Evolutionary conservation across 306 rosid genomes (phyloP).

Genomic region (Prunus dulcis): DNA sequence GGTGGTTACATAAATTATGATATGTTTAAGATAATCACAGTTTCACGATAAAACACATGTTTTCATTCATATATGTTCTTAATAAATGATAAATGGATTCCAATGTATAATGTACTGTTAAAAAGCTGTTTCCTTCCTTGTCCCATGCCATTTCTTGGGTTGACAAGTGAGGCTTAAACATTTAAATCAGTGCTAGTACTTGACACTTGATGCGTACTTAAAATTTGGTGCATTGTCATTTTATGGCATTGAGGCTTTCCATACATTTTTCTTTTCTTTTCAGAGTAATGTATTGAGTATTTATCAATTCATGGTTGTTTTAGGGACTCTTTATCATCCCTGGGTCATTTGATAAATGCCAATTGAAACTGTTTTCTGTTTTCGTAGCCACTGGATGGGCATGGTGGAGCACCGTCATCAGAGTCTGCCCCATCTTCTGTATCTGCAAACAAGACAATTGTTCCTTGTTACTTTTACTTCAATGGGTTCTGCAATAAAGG

Average conservation of each 20-base stretch:
- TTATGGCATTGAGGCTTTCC: background rate
- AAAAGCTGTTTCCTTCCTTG: background rate
- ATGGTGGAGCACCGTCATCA: constrained; percentile 41
- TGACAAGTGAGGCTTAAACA: background rate
- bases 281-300: background rate
- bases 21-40: background rate
- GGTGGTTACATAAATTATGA: background rate
- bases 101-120: background rate
- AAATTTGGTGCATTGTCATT: background rate
- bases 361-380: constrained; percentile 19
- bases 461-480: constrained; percentile 74
- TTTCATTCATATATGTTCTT: background rate
- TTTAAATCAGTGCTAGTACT: background rate
- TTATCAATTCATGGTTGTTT: background rate
- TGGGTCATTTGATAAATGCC: constrained; percentile 11
- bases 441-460: constrained; percentile 52
- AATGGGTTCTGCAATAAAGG: constrained; percentile 86
- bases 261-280: background rate
- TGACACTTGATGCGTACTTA: background rate
- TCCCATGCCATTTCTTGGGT: background rate
- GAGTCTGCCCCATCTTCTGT: constrained; percentile 49
- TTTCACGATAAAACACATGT: background rate
- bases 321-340: constrained; percentile 3
- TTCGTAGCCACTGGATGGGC: constrained; percentile 70
- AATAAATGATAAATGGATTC: background rate